Base-by-base conservation (phyloP, 192 early-diverging fungal genomes). In the Obelidium mucronatum region DNA sequence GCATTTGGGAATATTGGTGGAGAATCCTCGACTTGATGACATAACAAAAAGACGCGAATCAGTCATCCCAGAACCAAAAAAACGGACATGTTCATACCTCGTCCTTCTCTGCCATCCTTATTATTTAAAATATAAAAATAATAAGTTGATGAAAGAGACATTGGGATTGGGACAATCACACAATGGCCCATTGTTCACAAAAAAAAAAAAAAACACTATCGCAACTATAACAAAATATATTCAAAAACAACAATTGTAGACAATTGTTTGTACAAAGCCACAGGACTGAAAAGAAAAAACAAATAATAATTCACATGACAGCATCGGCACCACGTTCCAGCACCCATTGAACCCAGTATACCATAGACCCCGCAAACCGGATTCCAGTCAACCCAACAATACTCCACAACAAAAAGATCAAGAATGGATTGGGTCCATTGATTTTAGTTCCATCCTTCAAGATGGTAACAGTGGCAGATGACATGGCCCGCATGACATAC, bases 391-490 rank as follows among this genome's bases (percentile, higher is more conserved):
- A 8, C 8, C 11, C 55, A 22, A 24, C 30, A 22, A 31, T 24
- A 31, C 55, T 58, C 22, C 55, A 58, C 55, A 58, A 58, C 70
- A 84, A 82, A 13, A 82, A 76, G 36, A 82, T 58, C 39, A 75
- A 44, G 6, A 69, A 68, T 15, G 83, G 70, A 24, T 42, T 35
- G 5, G 82, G 82, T 3, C 83, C 82, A 65, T 60, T 71, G n/a
- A n/a, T n/a, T n/a, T n/a, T n/a, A n/a, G n/a, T 77, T 82, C 83
- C 73, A 86, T 79, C 68, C 83, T 53, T 56, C 83, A 86, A 11
- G 78, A 15, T 4, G 82, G 66, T 67, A 80, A 85, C 35, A 81
- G 83, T 67, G 76, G 80, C 34, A 79, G 70, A 31, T 39, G 22
- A 11, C 67, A 78, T 67, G 19, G 69, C 51, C 24, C 52, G 55